phyloP scores from a whole-genome alignment of 2,329 filamentous ascomycete genomes.

The Claviceps sp. region DNA sequence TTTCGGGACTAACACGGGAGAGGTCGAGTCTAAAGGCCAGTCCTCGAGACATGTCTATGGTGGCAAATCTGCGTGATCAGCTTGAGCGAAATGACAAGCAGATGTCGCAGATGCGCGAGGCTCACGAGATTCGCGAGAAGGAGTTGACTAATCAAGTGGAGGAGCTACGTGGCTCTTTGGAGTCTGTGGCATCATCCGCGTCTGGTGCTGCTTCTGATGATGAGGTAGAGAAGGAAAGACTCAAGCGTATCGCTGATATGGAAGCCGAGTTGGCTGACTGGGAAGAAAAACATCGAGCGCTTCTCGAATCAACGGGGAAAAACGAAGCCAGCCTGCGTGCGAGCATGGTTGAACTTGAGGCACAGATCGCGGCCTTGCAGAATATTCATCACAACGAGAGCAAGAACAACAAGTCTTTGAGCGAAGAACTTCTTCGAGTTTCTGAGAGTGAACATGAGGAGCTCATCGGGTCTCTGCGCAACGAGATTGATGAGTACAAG shows the following conservation, averaged over 20 bases:
- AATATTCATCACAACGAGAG: conserved; percentile 19
- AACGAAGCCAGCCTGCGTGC: conserved; percentile 60
- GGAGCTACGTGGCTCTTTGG: conserved; percentile 45
- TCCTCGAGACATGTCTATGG: conserved; percentile 81
- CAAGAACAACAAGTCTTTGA: conserved; percentile 27
- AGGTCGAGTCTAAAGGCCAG: conserved; percentile 74
- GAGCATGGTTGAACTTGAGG: conserved; percentile 62
- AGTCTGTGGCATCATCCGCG: conserved; percentile 12
- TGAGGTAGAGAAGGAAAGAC: conserved; percentile 17
- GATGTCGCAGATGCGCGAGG: conserved; percentile 58
- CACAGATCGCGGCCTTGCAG: conserved; percentile 38
- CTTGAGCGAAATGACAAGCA: conserved; percentile 76
- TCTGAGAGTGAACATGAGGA: conserved; percentile 42
- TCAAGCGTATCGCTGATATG: conserved; percentile 46
- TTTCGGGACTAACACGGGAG: conserved; percentile 85
- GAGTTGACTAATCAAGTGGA: conserved; percentile 62
- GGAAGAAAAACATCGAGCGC: conserved; percentile 62
- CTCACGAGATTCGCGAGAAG: conserved; percentile 60
- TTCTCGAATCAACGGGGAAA: conserved; percentile 54
- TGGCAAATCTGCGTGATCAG: conserved; percentile 77
- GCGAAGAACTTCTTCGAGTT: conserved; percentile 30
- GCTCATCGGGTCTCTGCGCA: conserved; percentile 48
- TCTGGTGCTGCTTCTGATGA: conserved; percentile 12
- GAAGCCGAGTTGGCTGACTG: conserved; percentile 59
- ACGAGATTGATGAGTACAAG: conserved; percentile 72